Evolutionary conservation across 2,329 filamentous ascomycete species (phyloP).

Genomic region (Bisporella sp.): DNA sequence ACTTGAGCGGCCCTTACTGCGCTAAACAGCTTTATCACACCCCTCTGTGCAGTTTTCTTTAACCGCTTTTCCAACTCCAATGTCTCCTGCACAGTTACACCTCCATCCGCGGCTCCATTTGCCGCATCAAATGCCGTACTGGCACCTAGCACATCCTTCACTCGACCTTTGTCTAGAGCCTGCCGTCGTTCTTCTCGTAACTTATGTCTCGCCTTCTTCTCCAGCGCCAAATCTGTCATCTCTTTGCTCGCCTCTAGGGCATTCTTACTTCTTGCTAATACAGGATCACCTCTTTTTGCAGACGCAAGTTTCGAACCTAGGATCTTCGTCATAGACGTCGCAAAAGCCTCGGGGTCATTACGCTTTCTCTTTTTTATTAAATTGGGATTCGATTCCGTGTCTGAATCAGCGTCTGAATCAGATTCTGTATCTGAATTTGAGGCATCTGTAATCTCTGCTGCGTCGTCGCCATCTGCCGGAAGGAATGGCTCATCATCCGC

Average conservation of each 20-base stretch:
- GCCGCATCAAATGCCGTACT: slow-evolving; percentile 43
- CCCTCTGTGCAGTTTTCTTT: slow-evolving; percentile 82
- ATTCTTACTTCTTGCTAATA: slow-evolving; percentile 75
- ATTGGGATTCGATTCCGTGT: slow-evolving; percentile 29
- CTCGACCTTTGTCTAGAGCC: slow-evolving; percentile 77
- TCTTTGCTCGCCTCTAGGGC: slow-evolving; percentile 68
- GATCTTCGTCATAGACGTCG: slow-evolving; percentile 89
- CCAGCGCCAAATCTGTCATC: slow-evolving; percentile 69
- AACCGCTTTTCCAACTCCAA: slow-evolving; percentile 71
- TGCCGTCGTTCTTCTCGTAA: slow-evolving; percentile 73
- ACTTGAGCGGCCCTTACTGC: slow-evolving; percentile 90
- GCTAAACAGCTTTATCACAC: slow-evolving; percentile 95
- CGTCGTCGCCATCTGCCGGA: slow-evolving; percentile 2
- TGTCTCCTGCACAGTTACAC: slow-evolving; percentile 43
- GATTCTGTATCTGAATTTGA: slow-evolving; percentile 25
- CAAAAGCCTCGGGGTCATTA: slow-evolving; percentile 87
- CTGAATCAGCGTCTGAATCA: slow-evolving; percentile 6
- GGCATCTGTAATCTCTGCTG: slow-evolving; percentile 30
- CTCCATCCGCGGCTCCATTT: slow-evolving; percentile 31
- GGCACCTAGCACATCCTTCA: slow-evolving; percentile 74
- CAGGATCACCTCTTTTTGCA: slow-evolving; percentile 77
- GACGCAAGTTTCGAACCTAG: slow-evolving; percentile 80
- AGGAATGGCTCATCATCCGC: slow-evolving; percentile 11
- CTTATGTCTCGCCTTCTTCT: slow-evolving; percentile 72
- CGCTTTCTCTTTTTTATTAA: slow-evolving; percentile 62